Base-by-base conservation (phyloP, 2,329 filamentous ascomycete species). In the Aureobasidium lini region DNA sequence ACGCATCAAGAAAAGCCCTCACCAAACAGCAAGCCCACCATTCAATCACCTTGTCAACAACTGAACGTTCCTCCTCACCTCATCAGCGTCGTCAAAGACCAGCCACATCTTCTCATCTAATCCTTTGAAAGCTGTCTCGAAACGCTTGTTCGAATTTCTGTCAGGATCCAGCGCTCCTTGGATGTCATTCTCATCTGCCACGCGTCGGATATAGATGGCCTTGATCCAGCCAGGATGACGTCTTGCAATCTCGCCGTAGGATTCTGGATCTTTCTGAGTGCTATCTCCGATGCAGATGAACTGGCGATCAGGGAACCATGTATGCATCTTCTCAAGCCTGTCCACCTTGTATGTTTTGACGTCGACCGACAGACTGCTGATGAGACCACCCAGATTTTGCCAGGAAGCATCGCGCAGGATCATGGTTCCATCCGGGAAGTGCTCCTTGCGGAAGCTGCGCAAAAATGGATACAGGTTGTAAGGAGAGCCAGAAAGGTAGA, bases 381-480 rank as follows among this genome's bases (percentile, higher is more conserved):
- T 79, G 52, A 97, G 79, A 2, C 90, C 91, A 1, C 85, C 82
- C 1, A 96, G 76, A 52, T 90, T 92, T 81, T 90, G 87, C 89
- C 89, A 95, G 59, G 85, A 89, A 8, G 87, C 85, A 67, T 96
- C 90, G 40, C 93, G 86, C 6, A 97, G 81, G 37, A 96, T 84
- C 63, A 96, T 80, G 28, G 90, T 90, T 10, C 93, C 93, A 2
- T 81, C 81, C 0, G 88, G 89, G 69, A 86, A 97, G 72, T 88
- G 76, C 1, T 79, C 70, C 57, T 85, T 76, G 37, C 90, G 80
- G 74, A 97, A 97, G 0, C 79, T 72, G 59, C 82, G 85, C 28
- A 97, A 80, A 73, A 96, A 94, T 0, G 89, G 88, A 69, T 96
- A 96, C 9, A 97, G 82, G 66, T 95, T 96, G 77, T 96, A 96